A percentile compares a stretch with the other conserved stretches of the same genome.
Evolutionary conservation across 306 rosid genomes (phyloP).

Genomic region (Corylus heterophylla): DNA sequence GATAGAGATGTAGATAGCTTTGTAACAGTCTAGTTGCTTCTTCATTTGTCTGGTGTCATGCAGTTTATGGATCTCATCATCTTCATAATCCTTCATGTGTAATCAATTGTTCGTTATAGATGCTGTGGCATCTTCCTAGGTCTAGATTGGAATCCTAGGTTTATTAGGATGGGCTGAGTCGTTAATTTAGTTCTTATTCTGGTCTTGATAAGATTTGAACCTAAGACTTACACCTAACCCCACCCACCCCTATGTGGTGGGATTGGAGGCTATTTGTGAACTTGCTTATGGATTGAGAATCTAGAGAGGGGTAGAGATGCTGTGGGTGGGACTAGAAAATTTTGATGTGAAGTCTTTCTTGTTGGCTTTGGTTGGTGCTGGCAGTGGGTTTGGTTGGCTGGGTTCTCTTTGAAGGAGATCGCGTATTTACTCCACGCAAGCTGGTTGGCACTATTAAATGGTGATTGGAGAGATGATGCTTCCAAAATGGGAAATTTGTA

Average conservation of each 20-base stretch:
- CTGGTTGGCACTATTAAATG: neutral
- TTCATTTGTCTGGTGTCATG: neutral
- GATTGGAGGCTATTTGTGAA: neutral
- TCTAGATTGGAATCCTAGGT: neutral
- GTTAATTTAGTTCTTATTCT: neutral
- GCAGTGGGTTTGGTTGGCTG: neutral
- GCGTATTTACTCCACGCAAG: neutral
- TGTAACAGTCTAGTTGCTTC: neutral
- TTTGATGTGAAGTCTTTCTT: neutral
- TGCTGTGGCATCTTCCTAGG: neutral
- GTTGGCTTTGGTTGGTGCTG: neutral
- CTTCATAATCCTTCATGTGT: neutral
- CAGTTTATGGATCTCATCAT: neutral
- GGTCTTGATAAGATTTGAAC: neutral
- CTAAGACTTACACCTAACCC: neutral
- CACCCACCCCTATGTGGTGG: neutral
- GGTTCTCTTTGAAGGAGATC: neutral
- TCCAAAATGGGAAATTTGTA: neutral
- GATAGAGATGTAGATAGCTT: neutral
- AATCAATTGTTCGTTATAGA: neutral
- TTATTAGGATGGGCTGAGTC: neutral
- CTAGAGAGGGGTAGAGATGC: neutral
- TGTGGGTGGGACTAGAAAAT: neutral
- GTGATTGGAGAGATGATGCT: neutral
- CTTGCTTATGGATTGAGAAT: neutral